phyloP scores from a whole-genome alignment of 306 rosid genomes.

The Inga leiocalycina region DNA sequence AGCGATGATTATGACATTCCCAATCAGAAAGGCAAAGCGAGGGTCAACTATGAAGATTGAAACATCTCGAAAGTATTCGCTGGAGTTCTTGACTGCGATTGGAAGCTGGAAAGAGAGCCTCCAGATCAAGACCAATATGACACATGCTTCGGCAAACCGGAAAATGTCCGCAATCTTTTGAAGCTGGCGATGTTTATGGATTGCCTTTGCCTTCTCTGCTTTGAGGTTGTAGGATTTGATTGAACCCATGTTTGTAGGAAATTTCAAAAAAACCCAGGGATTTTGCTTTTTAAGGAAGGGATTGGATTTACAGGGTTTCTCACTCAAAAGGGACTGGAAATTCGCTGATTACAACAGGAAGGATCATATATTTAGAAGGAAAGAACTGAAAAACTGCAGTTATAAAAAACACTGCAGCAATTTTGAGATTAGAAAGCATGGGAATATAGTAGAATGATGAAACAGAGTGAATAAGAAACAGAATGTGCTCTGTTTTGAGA shows the following conservation, averaged over 20 bases:
- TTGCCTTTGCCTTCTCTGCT: constrained; percentile 74
- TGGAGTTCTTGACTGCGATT: constrained; percentile 55
- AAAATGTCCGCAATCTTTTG: constrained; percentile 54
- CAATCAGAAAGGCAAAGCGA: constrained; percentile 69
- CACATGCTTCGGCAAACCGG: constrained; percentile 56
- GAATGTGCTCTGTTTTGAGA: not conserved
- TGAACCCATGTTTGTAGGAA: constrained; percentile 51
- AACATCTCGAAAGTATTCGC: constrained; percentile 54
- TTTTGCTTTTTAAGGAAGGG: not conserved
- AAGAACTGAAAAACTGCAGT: constrained; percentile 41
- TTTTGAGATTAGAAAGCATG: constrained; percentile 52
- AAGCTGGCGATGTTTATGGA: constrained; percentile 48
- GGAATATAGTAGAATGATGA: constrained; percentile 4
- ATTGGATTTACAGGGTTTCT: not conserved
- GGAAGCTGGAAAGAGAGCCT: constrained; percentile 61
- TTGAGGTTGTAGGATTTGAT: constrained; percentile 58
- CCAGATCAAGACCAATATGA: constrained; percentile 57
- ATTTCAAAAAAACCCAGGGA: not conserved
- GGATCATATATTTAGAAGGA: constrained; percentile 37
- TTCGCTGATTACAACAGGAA: constrained; percentile 12
- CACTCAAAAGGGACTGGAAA: constrained; percentile 43
- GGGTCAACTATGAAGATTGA: constrained; percentile 52
- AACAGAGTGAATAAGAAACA: not conserved
- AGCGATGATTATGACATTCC: constrained; percentile 70
- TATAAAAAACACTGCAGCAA: not conserved